Evolutionary conservation across 306 rosid species (phyloP), one percentile per base, ranked within the genome.

Genomic region (Arachis hypogaea): DNA sequence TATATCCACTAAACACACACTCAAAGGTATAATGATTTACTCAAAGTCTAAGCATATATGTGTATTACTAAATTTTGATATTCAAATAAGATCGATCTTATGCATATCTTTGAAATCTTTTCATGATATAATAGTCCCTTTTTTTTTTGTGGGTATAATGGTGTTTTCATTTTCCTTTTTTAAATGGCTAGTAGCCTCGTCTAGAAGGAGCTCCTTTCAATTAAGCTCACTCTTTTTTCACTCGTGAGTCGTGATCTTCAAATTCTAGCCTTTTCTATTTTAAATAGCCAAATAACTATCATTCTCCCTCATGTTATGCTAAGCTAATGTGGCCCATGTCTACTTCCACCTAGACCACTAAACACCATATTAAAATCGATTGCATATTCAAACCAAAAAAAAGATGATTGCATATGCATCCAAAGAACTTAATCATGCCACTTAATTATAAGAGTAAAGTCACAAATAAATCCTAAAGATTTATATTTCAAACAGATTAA

Each of bases 301-400:
- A 38, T 58, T 76, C 5, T 76, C 80, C 38, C 16, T 7, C 68
- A 16, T 66, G 11, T 57, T 38, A 76, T 67, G 51, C 73, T 66
- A 36, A 5, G n/a, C 6, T 5, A 33, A 8, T 29, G 18, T 22
- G 30, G 18, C 28, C 49, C 59, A 55, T 65, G 30, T 62, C 63
- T 73, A 11, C 46, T 5, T 4, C 8, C 5, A 43, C 70, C n/a
- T 12, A 47, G 18, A 59, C 43, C 1, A 22, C n/a, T 43, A 58
- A 65, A 65, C 2, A 54, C 30, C 58, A 28, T n/a, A 3, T 44
- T 50, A 49, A 11, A 42, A 6, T 14, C n/a, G 7, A 18, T 73
- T 9, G 14, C 47, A 6, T 42, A 66, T 47, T 22, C 28, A 22
- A 22, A 22, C 28, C 1, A 22, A 22, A 22, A 22, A 22, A 22